These are phyloP conservation scores for Neofusicoccum kwambonambiense DNA, from an alignment of 2,329 filamentous ascomycete genomes.

Conservation along the genomic window DNA sequence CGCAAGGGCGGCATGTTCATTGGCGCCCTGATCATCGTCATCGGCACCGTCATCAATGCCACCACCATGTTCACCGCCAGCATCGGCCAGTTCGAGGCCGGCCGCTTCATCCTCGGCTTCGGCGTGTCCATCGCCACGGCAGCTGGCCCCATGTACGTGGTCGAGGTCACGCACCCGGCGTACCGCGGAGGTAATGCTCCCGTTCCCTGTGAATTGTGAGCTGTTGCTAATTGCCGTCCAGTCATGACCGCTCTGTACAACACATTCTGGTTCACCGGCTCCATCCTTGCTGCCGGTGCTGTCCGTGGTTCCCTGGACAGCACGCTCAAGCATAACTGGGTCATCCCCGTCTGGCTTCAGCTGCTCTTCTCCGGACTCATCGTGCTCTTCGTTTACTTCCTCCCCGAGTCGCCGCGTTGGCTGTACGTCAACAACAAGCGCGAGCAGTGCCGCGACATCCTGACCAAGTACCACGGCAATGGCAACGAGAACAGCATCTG, in stretches of 20 bases:
- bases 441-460: slow-evolving; percentile 43
- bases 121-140: slow-evolving; percentile 60
- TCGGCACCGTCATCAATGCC: slow-evolving; percentile 53
- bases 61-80: slow-evolving; percentile 33
- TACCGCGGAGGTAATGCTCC: slow-evolving; percentile 49
- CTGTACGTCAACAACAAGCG: slow-evolving; percentile 23
- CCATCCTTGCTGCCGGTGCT: slow-evolving; percentile 29
- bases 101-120: slow-evolving; percentile 62
- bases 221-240: neutral
- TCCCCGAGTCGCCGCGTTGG: slow-evolving; percentile 61
- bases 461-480: slow-evolving; percentile 57
- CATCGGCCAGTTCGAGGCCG: slow-evolving; percentile 56
- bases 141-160: slow-evolving; percentile 62
- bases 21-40: slow-evolving; percentile 52
- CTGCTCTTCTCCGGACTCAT: slow-evolving; percentile 40
- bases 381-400: slow-evolving; percentile 31
- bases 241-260: slow-evolving; percentile 45
- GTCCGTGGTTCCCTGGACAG: slow-evolving; percentile 26
- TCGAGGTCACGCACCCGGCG: slow-evolving; percentile 63
- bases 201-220: neutral
- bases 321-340: slow-evolving; percentile 25
- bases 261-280: slow-evolving; percentile 43
- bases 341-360: slow-evolving; percentile 17
- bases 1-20: slow-evolving; percentile 54
- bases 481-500: slow-evolving; percentile 54